phyloP scores from a whole-genome alignment of 805 yeast genomes.

The Kuraishia hungarica region DNA sequence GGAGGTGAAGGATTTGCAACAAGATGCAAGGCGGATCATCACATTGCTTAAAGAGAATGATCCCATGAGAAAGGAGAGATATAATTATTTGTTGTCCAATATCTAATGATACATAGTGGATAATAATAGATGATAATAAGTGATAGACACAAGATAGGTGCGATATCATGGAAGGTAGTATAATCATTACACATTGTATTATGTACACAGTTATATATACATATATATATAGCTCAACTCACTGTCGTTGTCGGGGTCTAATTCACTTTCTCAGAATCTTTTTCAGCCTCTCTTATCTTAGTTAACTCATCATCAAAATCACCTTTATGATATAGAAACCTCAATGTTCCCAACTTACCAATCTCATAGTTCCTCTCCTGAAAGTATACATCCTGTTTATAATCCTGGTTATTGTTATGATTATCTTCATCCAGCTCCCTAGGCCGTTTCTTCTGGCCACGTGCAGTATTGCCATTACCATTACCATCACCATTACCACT shows the following conservation, averaged over 20 bases:
- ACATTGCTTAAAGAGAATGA: slow-evolving; percentile 28
- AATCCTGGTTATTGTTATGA: not conserved
- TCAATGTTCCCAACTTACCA: slow-evolving; percentile 20
- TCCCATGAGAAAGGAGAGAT: slow-evolving; percentile 58
- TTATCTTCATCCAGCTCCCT: not conserved
- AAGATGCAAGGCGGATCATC: not conserved
- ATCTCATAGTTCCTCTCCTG: slow-evolving; percentile 20
- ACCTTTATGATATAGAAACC: slow-evolving; percentile 22
- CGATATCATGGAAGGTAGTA: not conserved
- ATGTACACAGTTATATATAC: not conserved
- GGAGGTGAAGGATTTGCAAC: too few species aligned
- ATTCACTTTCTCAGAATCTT: not conserved
- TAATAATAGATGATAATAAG: not conserved
- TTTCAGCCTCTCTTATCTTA: slow-evolving; percentile 3
- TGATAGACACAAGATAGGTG: too few species aligned
- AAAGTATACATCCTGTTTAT: slow-evolving; percentile 18
- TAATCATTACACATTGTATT: not conserved
- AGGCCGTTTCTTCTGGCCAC: not conserved
- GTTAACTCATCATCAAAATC: slow-evolving; percentile 17
- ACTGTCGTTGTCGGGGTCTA: too few species aligned
- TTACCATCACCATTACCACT: not conserved
- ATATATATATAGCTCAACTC: not conserved
- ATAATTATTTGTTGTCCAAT: slow-evolving; percentile 27
- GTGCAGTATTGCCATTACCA: not conserved
- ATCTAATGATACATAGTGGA: not conserved